Base-by-base conservation (phyloP, 352 stramenopile genomes). In the Globisporangium mamillatum region DNA sequence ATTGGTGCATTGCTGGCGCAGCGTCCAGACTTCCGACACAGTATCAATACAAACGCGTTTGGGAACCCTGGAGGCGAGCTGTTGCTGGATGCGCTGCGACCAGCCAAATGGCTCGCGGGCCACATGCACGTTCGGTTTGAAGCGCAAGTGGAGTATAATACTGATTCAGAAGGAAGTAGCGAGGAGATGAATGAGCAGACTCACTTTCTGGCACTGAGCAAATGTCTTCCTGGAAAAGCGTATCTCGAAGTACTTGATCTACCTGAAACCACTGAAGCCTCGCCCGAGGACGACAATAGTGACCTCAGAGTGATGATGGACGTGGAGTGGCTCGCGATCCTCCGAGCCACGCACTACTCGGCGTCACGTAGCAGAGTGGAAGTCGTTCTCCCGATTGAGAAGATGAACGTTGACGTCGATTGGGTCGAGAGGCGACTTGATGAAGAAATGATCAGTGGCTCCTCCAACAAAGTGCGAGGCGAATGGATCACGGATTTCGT, bases 91-190 rank as follows among this genome's bases (percentile, higher is more conserved):
- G 56, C 67, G 27, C 72, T 98, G 16, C 80, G 83, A 73, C 97
- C 97, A 12, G 68, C 64, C 18, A 92, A 82, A 61, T 99, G 95
- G 96, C 98, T 99, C 72, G 70, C 92, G 0, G 94, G 91, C n/a
- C 97, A 99, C 80, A 83, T 99, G 34, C 96, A 99, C 77, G 78
- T 97, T 14, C 97, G 97, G 63, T 99, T 98, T 68, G 65, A 91
- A 53, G 96, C 97, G 0, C 69, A 84, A 1, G 81, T 98, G 12
- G 60, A 62, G 27, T 93, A 98, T 70, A 24, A 9, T 38, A 22
- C 16, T 41, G 59, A 6, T 25, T 52, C 44, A 52, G 5, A 10
- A 52, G 18, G 12, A 44, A 24, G 22, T 55, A 12, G 8, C 0
- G 29, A 38, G 34, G 12, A 64, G n/a, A 9, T 1, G 12, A 67